These are phyloP conservation scores for barley (Hordeum vulgare) DNA, from an alignment of 176 grass and related monocot species.

Conservation along the genomic window DNA sequence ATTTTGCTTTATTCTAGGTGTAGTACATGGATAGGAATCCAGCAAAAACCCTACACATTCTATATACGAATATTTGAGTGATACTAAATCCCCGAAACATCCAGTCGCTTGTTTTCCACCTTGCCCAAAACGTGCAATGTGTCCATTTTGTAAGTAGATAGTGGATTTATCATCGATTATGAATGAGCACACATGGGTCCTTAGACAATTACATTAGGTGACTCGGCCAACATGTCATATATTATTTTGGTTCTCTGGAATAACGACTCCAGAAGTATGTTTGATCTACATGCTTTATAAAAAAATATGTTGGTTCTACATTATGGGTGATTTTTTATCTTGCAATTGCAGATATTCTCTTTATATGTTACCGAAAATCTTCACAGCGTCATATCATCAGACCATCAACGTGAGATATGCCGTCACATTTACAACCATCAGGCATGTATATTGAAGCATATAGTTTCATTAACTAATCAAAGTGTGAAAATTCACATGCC, in stretches of 20 bases:
- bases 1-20: too few species aligned
- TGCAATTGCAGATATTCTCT: conserved; percentile 30
- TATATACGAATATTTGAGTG: too few species aligned
- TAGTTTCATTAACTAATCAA: neutral
- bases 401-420: conserved; percentile 17
- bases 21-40: too few species aligned
- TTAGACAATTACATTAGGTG: too few species aligned
- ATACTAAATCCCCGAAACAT: too few species aligned
- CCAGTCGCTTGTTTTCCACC: too few species aligned
- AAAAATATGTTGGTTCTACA: too few species aligned
- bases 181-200: too few species aligned
- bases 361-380: conserved; percentile 19
- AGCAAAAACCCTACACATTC: too few species aligned
- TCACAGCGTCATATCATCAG: neutral
- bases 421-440: conserved; percentile 26
- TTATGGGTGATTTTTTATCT: neutral
- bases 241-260: neutral
- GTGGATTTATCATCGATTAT: too few species aligned
- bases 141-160: too few species aligned
- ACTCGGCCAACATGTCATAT: neutral
- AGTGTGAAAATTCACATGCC: neutral
- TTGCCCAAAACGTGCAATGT: too few species aligned
- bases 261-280: neutral
- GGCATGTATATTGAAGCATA: neutral
- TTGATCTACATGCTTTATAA: neutral